Base-by-base conservation (phyloP, 2,329 filamentous ascomycete genomes). In the Aspergillus uvarum region DNA sequence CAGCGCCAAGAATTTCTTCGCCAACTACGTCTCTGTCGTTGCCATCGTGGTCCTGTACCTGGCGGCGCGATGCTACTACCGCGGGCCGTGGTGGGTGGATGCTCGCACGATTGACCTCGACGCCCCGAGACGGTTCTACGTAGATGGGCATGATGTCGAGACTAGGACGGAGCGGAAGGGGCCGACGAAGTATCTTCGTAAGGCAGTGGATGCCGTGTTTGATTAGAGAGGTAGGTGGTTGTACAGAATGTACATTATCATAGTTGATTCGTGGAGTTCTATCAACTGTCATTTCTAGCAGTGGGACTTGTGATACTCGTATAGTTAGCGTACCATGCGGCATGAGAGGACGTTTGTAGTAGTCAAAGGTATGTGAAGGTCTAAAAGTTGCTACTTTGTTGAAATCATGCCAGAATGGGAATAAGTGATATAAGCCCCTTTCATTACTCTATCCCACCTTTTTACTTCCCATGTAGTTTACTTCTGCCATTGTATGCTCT, bases 21-120 rank as follows among this genome's bases (percentile, higher is more conserved):
- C 79, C 1, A 81, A 74, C 57, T 83, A 80, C 57, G 70, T 82
- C 19, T 79, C 76, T 0, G 74, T 81, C 12, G 70, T 80, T 1
- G 71, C 77, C 0, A 76, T 81, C 42, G 12, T 82, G 2, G 67
- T 78, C 1, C 61, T 81, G 11, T 82, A 76, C 58, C 51, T 79
- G 3, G 76, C 75, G 0, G 76, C 77, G 1, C 76, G 75, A 54
- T 47, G 76, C 11, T 79, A 76, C 58, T 80, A 77, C 54, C 64
- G 76, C 2, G 77, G 75, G 0, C 66, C 68, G 10, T 69, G 70
- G 68, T 75, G 72, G 77, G 69, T 74, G 7, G 63, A 76, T 51
- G 62, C 70, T 1, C 64, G 58, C 1, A 69, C 63, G 4, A 73
- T 79, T 47, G 70, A 79, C 59, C 64, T 79, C 2, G 75, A 79